Evolutionary conservation across 192 early-diverging fungal species (phyloP).

Genomic region (Helicostylum pulchrum): DNA sequence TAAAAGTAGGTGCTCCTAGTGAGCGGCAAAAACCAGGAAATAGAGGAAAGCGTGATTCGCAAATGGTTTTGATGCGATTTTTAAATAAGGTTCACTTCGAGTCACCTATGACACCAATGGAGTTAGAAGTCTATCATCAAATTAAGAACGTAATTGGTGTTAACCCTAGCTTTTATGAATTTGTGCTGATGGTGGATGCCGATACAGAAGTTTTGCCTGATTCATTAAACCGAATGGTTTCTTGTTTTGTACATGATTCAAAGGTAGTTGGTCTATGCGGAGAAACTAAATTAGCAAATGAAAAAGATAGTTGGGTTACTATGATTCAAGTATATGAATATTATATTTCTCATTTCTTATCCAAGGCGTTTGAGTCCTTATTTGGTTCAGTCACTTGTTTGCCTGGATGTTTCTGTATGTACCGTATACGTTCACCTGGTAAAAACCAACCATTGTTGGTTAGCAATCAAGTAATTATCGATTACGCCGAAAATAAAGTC

Average conservation of each 20-base stretch:
- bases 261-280: constrained; percentile 93
- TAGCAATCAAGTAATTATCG: constrained; percentile 81
- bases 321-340: constrained; percentile 99
- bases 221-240: constrained; percentile 88
- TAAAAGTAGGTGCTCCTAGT: constrained; percentile 86
- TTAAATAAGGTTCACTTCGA: constrained; percentile 94
- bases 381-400: constrained; percentile 97
- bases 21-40: constrained; percentile 92
- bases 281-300: constrained; percentile 91
- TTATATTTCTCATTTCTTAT: constrained; percentile 92
- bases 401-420: constrained; percentile 99
- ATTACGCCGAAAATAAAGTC: constrained; percentile 91
- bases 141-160: constrained; percentile 99
- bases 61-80: constrained; percentile 96
- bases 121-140: constrained; percentile 97
- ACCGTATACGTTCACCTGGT: constrained; percentile 85
- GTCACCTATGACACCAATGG: constrained; percentile 90
- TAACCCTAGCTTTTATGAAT: constrained; percentile 92
- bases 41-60: constrained; percentile 97
- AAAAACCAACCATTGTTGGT: constrained; percentile 88
- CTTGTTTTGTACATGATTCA: constrained; percentile 84
- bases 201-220: constrained; percentile 90
- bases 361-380: constrained; percentile 95
- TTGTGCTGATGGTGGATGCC: constrained; percentile 95
- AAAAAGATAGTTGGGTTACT: constrained; percentile 89